Conservation (phyloP, 1,284 basidiomycete genomes). For the Anthracocystis panici-leucophaei region DNA sequence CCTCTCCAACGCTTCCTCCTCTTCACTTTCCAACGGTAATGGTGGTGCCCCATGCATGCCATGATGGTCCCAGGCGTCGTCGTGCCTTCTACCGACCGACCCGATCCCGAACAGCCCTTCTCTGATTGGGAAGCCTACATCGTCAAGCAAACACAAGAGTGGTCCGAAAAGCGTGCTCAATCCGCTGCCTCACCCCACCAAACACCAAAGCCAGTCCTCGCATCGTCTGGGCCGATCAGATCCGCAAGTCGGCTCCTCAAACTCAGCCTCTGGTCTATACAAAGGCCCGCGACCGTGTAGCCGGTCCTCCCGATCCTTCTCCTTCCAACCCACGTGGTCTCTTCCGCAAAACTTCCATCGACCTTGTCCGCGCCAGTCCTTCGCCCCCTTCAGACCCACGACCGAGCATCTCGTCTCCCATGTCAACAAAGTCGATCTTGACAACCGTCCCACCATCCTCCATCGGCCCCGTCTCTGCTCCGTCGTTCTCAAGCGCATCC, state of each 20-base stretch:
- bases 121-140: conserved; percentile 51
- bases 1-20: conserved; percentile 20
- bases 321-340: conserved; percentile 19
- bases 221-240: conserved; percentile 47
- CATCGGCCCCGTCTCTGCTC: background rate
- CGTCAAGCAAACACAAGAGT: conserved; percentile 34
- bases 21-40: conserved; percentile 21
- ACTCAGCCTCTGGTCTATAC: conserved; percentile 32
- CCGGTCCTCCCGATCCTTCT: conserved; percentile 8
- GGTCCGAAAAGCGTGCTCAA: conserved; percentile 30
- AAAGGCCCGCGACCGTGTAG: conserved; percentile 39
- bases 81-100: conserved; percentile 24
- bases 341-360: conserved; percentile 32
- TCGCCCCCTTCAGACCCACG: conserved; percentile 8
- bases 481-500: background rate
- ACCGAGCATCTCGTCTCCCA: conserved; percentile 36
- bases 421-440: conserved; percentile 25
- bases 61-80: conserved; percentile 43
- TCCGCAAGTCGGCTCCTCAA: conserved; percentile 29
- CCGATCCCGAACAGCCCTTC: conserved; percentile 28
- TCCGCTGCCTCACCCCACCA: conserved; percentile 9
- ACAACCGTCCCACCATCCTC: conserved; percentile 10
- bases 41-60: conserved; percentile 40
- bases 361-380: conserved; percentile 21
- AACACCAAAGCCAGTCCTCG: conserved; percentile 13